These are phyloP conservation scores for Blastobotrys malaysiensis DNA, from an alignment of 1,139 yeast genomes.

Conservation along the genomic window DNA sequence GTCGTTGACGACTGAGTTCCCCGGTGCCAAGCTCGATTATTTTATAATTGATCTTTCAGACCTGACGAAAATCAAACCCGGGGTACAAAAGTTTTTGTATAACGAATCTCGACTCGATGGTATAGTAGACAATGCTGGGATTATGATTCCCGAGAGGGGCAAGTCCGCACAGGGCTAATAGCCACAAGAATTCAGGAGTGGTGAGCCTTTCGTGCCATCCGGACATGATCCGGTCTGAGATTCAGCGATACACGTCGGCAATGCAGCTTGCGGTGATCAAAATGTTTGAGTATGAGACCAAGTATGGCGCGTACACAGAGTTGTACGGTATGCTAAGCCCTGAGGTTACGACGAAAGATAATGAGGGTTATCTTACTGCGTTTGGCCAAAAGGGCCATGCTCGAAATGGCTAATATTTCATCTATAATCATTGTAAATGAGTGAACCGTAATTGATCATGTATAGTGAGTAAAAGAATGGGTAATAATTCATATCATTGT, in stretches of 20 bases:
- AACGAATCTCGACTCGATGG: constrained; percentile 27
- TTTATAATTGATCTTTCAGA: constrained; percentile 41
- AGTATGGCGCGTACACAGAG: constrained; percentile 42
- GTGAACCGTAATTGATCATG: no score
- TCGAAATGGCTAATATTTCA: no score
- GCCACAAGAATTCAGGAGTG: constrained; percentile 24
- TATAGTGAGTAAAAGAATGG: no score
- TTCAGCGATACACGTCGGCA: constrained; percentile 40
- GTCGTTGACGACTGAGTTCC: constrained; percentile 28
- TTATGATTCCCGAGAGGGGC: constrained; percentile 21
- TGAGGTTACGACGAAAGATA: constrained; percentile 29
- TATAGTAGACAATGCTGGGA: constrained; percentile 24
- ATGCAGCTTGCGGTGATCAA: constrained; percentile 13
- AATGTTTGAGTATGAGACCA: not conserved
- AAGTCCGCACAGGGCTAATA: constrained; percentile 41
- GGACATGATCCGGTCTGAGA: constrained; percentile 41
- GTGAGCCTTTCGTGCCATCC: constrained; percentile 42
- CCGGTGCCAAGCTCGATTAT: constrained; percentile 23
- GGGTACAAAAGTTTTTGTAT: constrained; percentile 34
- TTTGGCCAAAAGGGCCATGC: constrained; percentile 26
- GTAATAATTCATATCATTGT: no score
- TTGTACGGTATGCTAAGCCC: constrained; percentile 40
- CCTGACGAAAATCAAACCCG: constrained; percentile 41
- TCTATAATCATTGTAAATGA: no score
- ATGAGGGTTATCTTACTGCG: constrained; percentile 35